These are phyloP conservation scores for Blastobotrys ciferrii DNA, from an alignment of 1,139 yeast genomes.

Conservation along the genomic window DNA sequence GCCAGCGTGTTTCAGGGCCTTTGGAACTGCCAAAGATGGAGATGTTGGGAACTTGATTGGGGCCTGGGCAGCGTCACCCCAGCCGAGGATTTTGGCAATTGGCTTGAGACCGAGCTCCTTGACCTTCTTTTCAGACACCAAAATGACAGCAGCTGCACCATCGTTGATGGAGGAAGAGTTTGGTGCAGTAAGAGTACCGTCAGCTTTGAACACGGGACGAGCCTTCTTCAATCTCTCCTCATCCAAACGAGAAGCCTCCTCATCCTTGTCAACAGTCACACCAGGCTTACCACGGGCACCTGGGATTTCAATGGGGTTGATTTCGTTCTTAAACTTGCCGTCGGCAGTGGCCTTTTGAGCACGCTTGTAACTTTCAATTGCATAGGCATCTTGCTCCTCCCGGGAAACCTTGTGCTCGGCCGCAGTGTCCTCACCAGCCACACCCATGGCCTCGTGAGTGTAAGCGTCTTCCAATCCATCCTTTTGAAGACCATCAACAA, in stretches of 20 bases:
- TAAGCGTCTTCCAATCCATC: conserved; percentile 94
- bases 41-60: conserved; percentile 95
- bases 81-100: conserved; percentile 80
- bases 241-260: conserved; percentile 74
- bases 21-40: conserved; percentile 90
- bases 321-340: conserved; percentile 79
- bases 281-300: conserved; percentile 95
- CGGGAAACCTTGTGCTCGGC: conserved; percentile 63
- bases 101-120: conserved; percentile 85
- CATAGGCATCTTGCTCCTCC: conserved; percentile 77
- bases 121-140: conserved; percentile 79
- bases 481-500: conserved; percentile 84
- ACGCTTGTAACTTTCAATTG: conserved; percentile 79
- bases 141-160: conserved; percentile 92
- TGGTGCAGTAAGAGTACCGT: conserved; percentile 88
- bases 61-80: conserved; percentile 97
- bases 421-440: conserved; percentile 95
- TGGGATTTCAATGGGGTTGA: conserved; percentile 81
- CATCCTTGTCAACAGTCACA: conserved; percentile 64
- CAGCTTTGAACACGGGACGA: conserved; percentile 89
- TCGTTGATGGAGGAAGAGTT: conserved; percentile 95
- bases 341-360: conserved; percentile 75
- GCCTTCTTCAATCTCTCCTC: conserved; percentile 74
- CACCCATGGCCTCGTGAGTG: conserved; percentile 87
- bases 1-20: conserved; percentile 87